Evolutionary conservation across 352 stramenopile species (phyloP).

Genomic region (Salisapilia sapeloensis): DNA sequence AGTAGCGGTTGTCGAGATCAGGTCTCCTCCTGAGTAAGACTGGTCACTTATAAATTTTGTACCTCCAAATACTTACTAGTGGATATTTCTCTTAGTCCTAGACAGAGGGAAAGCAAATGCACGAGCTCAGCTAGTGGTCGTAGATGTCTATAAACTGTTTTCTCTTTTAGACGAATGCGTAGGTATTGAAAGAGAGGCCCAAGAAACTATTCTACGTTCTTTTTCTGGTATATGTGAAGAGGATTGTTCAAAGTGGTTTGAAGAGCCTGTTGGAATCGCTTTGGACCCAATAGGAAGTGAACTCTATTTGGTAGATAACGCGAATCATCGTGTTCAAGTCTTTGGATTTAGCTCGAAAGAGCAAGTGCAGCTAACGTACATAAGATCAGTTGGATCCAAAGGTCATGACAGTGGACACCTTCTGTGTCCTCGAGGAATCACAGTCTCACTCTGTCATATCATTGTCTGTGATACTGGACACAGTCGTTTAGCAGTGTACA

Average conservation of each 20-base stretch:
- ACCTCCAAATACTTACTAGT: too few species aligned
- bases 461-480: constrained; percentile 43
- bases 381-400: not conserved
- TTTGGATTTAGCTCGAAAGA: constrained; percentile 24
- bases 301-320: constrained; percentile 37
- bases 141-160: too few species aligned
- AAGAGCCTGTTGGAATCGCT: constrained; percentile 8
- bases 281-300: constrained; percentile 39
- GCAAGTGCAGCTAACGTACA: constrained; percentile 4
- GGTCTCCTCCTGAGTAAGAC: too few species aligned
- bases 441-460: constrained; percentile 52
- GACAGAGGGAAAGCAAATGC: too few species aligned
- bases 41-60: too few species aligned
- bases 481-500: constrained; percentile 22
- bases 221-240: not conserved
- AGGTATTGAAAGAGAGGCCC: constrained; percentile 1
- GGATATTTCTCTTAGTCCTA: too few species aligned
- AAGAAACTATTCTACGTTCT: not conserved
- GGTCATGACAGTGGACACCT: not conserved
- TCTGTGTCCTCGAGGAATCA: constrained; percentile 7
- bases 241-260: constrained; percentile 1
- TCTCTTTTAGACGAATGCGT: too few species aligned
- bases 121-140: too few species aligned
- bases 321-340: constrained; percentile 28
- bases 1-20: too few species aligned